Base-by-base conservation (phyloP, 371 early-diverging fungal genomes). In the Basidiobolus meristosporus region DNA sequence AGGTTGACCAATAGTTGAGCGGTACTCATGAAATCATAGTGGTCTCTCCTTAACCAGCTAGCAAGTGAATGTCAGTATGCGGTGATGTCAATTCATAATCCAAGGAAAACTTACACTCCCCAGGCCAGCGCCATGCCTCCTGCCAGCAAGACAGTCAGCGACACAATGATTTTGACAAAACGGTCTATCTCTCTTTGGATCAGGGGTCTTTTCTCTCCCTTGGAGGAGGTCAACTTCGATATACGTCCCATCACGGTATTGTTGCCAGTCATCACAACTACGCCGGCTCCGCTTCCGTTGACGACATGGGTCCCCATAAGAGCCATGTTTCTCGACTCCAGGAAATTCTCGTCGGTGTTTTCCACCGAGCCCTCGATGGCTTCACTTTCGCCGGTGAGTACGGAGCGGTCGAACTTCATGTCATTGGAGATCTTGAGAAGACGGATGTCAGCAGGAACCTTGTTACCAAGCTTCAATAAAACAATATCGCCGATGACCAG, bases 171-270 rank as follows among this genome's bases (percentile, higher is more conserved):
- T n/a, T n/a, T n/a, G n/a, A n/a, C n/a, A n/a, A n/a, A n/a, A n/a
- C n/a, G n/a, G n/a, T n/a, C n/a, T n/a, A n/a, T n/a, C n/a, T n/a
- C n/a, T n/a, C n/a, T n/a, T n/a, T n/a, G n/a, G n/a, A n/a, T n/a
- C n/a, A n/a, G n/a, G n/a, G n/a, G n/a, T n/a, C n/a, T n/a, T n/a
- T n/a, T n/a, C n/a, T n/a, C n/a, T n/a, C n/a, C n/a, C n/a, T n/a
- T n/a, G n/a, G n/a, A n/a, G n/a, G n/a, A n/a, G 9, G 70, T 60
- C 38, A 82, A 47, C 22, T 61, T 56, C 35, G 69, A 70, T 43
- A 85, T 76, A 11, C 65, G 63, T 1, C 83, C 83, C 57, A 87
- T 63, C 33, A 78, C 50, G 1, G 85, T 76, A 15, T 62, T 52
- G 30, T 65, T 68, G 9, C 68, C 70, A 38, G 54, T 69, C n/a